Base-by-base conservation (phyloP, 2,329 filamentous ascomycete species). In the Bipolaris oryzae region DNA sequence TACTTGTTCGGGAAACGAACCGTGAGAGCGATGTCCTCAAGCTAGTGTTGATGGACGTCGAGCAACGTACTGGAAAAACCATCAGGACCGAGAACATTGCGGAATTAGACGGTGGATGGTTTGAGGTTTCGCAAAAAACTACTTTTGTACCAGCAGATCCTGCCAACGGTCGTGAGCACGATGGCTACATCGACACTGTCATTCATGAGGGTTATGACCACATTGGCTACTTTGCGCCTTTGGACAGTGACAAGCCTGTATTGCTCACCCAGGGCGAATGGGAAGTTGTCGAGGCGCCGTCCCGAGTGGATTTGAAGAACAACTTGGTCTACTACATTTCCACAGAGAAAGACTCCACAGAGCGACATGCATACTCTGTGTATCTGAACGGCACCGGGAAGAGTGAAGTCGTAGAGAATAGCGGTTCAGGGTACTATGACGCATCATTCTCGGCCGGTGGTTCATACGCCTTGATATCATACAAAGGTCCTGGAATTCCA, bases 41-140 rank as follows among this genome's bases (percentile, higher is more conserved):
- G 62, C 87, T 97, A 23, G 87, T 96, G 6, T 82, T 98, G 5
- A 87, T 98, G 53, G 91, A 99, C 72, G 90, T 95, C 5, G 78
- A 81, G 20, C 79, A 82, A 3, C 88, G 92, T 45, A 87, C 85
- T 18, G 93, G 91, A 28, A 90, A 89, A 74, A 89, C 90, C 0
- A 87, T 97, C 45, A 85, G 94, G 61, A 89, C 87, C 18, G 85
- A 91, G 46, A 87, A 99, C 74, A 87, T 97, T 46, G 85, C 87
- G 62, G 83, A 89, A 55, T 82, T 97, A n/a, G 95, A 99, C 74
- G 93, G 93, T 20, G 96, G 95, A 33, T 99, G 95, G 95, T 94
- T 97, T 68, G 95, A 99, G 77, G 91, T 96, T 39, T 91, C 92
- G 1, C 89, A 96, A 68, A 86, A 89, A 39, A 96, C 93, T 3